Conservation (phyloP, 331 rosid species). For the Malus hybrid region DNA sequence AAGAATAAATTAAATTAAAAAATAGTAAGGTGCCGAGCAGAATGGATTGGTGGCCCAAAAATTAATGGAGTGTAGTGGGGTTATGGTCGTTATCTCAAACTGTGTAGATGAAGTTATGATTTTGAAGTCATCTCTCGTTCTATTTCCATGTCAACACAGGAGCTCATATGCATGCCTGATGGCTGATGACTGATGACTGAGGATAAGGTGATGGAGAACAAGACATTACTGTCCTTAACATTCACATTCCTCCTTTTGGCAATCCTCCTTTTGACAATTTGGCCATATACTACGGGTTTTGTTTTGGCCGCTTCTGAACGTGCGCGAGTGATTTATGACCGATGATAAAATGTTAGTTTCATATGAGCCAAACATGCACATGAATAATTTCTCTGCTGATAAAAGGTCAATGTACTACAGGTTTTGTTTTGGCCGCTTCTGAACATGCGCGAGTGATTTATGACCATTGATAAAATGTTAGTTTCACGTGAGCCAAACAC, state of each 20-base stretch:
- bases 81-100: neutral
- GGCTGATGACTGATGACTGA: neutral
- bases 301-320: neutral
- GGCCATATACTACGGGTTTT: neutral
- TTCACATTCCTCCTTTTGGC: neutral
- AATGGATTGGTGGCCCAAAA: neutral
- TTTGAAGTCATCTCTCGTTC: too few species aligned
- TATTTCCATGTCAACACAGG: too few species aligned
- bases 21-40: neutral
- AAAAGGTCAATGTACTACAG: neutral
- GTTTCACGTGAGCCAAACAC: neutral
- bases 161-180: neutral
- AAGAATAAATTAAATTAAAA: too few species aligned
- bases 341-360: too few species aligned
- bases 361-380: rapidly evolving
- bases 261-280: neutral
- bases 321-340: neutral
- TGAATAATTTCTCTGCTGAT: neutral
- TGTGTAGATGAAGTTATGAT: neutral
- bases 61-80: neutral
- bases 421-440: neutral
- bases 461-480: neutral
- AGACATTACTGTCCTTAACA: neutral
- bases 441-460: too few species aligned
- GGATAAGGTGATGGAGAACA: neutral